Percentiles rank a stretch among this genome's conserved stretches.
Evolutionary conservation across 345 rosid genomes (phyloP).

Genomic region (Salix koriyanagi): DNA sequence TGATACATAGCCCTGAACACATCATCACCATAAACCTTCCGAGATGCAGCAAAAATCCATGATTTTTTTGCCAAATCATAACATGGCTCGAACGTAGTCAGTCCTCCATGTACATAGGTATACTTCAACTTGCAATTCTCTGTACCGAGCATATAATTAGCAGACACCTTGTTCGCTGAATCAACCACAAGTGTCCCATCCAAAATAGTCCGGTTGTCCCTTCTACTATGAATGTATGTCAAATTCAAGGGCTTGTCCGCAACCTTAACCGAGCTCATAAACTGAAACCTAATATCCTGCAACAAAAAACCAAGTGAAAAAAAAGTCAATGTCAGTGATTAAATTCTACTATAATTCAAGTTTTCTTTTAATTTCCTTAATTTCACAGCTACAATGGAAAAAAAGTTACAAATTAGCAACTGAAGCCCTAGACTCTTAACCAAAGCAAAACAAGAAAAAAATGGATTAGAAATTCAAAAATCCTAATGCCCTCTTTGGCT

Average conservation of each 20-base stretch:
- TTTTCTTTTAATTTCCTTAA: not conserved
- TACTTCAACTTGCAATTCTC: constrained; percentile 82
- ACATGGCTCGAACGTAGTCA: constrained; percentile 70
- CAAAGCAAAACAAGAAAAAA: not conserved
- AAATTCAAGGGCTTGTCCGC: constrained; percentile 77
- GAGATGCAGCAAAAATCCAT: constrained; percentile 77
- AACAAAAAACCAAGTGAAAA: not conserved
- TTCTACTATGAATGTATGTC: constrained; percentile 70
- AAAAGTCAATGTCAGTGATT: not conserved
- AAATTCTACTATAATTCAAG: not conserved
- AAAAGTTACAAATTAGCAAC: not conserved
- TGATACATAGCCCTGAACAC: constrained; percentile 72
- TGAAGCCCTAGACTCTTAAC: not conserved
- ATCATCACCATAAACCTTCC: constrained; percentile 58
- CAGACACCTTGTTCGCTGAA: constrained; percentile 71
- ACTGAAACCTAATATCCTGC: constrained; percentile 91
- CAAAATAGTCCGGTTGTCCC: constrained; percentile 59
- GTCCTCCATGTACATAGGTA: constrained; percentile 54
- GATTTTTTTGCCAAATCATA: constrained; percentile 71
- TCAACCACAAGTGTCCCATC: constrained; percentile 61
- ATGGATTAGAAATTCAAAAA: not conserved
- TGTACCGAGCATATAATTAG: constrained; percentile 67
- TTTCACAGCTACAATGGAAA: not conserved
- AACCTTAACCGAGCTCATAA: constrained; percentile 68
- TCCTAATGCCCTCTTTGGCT: not conserved